These are phyloP conservation scores for Mycena epipterygia DNA, from an alignment of 768 basidiomycete species.

Conservation along the genomic window DNA sequence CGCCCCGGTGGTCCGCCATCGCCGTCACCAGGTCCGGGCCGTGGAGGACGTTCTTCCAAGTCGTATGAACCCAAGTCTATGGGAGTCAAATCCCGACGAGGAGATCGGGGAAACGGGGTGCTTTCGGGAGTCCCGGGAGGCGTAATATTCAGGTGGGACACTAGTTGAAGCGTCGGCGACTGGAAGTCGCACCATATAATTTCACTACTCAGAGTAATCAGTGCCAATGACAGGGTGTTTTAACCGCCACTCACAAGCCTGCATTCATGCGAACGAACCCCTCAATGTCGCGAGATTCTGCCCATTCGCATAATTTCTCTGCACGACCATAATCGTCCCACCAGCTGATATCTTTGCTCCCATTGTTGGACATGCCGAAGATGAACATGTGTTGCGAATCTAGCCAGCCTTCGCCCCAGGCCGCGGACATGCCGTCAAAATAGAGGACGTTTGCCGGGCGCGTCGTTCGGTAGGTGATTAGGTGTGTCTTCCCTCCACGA, in stretches of 20 bases:
- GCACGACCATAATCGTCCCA: conserved; percentile 44
- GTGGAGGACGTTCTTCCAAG: conserved; percentile 20
- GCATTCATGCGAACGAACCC: conserved; percentile 46
- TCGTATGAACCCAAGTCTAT: conserved; percentile 6
- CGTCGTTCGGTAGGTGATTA: conserved; percentile 39
- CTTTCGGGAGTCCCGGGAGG: conserved; percentile 37
- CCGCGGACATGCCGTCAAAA: conserved; percentile 35
- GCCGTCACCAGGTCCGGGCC: conserved; percentile 26
- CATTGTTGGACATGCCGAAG: conserved; percentile 36
- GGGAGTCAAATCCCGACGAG: not conserved
- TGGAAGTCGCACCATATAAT: conserved; percentile 43
- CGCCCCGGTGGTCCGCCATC: conserved; percentile 8
- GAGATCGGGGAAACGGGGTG: conserved; percentile 16
- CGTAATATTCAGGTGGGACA: conserved; percentile 42
- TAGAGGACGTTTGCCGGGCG: conserved; percentile 29
- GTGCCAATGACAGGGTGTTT: not conserved
- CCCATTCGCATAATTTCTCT: conserved; percentile 39
- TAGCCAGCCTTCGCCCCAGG: conserved; percentile 38
- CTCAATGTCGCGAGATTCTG: conserved; percentile 33
- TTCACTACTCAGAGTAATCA: conserved; percentile 28
- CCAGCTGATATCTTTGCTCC: conserved; percentile 25
- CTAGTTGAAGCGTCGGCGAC: conserved; percentile 35
- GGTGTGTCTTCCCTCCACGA: conserved; percentile 29
- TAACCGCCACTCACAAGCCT: conserved; percentile 37
- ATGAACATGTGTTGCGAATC: conserved; percentile 43